phyloP scores from a whole-genome alignment of 306 rosid species.

The Quercus glauca region DNA sequence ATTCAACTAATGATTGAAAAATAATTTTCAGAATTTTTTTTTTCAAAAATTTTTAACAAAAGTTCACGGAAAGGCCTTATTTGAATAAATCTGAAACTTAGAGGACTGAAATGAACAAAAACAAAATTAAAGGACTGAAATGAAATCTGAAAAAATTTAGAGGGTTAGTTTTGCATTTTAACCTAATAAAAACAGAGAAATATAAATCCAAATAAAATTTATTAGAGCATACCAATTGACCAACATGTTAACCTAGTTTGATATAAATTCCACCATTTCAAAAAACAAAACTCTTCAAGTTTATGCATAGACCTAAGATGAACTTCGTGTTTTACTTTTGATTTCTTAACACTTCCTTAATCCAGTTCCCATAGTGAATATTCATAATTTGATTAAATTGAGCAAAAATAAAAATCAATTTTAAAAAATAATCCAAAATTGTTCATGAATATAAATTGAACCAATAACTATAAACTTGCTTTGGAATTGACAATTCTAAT shows the following conservation, averaged over 20 bases:
- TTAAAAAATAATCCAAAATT: neutral
- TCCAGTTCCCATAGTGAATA: constrained; percentile 69
- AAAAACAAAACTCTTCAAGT: constrained; percentile 78
- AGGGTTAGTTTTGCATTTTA: too few relatives aligned
- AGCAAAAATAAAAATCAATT: neutral
- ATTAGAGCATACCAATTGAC: constrained; percentile 70
- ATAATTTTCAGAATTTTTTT: too few relatives aligned
- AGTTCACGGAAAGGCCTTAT: too few relatives aligned
- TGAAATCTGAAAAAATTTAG: too few relatives aligned
- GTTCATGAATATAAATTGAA: too few relatives aligned
- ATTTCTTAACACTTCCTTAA: constrained; percentile 70
- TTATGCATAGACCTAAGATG: constrained; percentile 85
- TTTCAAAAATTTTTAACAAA: too few relatives aligned
- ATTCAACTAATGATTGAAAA: too few relatives aligned
- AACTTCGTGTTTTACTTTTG: constrained; percentile 65
- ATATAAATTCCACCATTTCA: constrained; percentile 92
- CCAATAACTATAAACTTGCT: too few relatives aligned
- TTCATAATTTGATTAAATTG: constrained; percentile 56
- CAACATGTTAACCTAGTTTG: constrained; percentile 92
- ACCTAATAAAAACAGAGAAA: too few relatives aligned
- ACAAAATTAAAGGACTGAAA: too few relatives aligned
- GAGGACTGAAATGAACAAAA: too few relatives aligned
- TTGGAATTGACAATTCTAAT: neutral
- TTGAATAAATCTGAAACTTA: too few relatives aligned
- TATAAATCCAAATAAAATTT: neutral